phyloP scores from a whole-genome alignment of 441 rosid genomes.

The Macaranga tanarius region DNA sequence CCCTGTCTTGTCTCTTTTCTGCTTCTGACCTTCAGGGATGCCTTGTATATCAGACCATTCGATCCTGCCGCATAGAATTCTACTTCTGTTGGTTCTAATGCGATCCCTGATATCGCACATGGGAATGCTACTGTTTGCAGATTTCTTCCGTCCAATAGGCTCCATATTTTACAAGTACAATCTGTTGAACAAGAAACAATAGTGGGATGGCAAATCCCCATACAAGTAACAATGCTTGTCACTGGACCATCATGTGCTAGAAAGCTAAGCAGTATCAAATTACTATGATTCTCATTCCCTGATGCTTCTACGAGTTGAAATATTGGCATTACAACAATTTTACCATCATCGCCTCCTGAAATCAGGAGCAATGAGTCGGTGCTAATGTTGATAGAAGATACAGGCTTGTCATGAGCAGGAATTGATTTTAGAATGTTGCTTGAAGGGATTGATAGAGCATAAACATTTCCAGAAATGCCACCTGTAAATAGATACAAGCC shows the following conservation, averaged over 20 bases:
- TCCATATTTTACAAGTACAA: slow-evolving; percentile 41
- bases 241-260: slow-evolving; percentile 43
- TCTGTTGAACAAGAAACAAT: slow-evolving; percentile 42
- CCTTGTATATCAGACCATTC: slow-evolving; percentile 39
- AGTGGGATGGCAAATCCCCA: slow-evolving; percentile 18
- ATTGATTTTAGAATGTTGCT: slow-evolving; percentile 35
- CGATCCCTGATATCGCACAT: slow-evolving; percentile 31
- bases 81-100: slow-evolving; percentile 28
- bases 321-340: slow-evolving; percentile 31
- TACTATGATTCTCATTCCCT: neutral
- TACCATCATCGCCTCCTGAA: slow-evolving; percentile 48
- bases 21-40: slow-evolving; percentile 18
- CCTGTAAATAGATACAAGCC: slow-evolving; percentile 43
- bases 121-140: slow-evolving; percentile 38
- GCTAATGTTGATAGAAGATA: slow-evolving; percentile 38
- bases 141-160: slow-evolving; percentile 27
- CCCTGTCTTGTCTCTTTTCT: slow-evolving; percentile 13
- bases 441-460: slow-evolving; percentile 34
- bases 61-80: slow-evolving; percentile 45
- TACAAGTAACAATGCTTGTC: slow-evolving; percentile 26
- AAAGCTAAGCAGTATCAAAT: slow-evolving; percentile 23
- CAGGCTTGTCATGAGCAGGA: slow-evolving; percentile 39
- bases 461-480: slow-evolving; percentile 39
- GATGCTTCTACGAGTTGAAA: slow-evolving; percentile 33
- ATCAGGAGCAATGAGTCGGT: slow-evolving; percentile 40